Evolutionary conservation across 2,329 filamentous ascomycete species (phyloP).

Genomic region (Fusarium equiseti): DNA sequence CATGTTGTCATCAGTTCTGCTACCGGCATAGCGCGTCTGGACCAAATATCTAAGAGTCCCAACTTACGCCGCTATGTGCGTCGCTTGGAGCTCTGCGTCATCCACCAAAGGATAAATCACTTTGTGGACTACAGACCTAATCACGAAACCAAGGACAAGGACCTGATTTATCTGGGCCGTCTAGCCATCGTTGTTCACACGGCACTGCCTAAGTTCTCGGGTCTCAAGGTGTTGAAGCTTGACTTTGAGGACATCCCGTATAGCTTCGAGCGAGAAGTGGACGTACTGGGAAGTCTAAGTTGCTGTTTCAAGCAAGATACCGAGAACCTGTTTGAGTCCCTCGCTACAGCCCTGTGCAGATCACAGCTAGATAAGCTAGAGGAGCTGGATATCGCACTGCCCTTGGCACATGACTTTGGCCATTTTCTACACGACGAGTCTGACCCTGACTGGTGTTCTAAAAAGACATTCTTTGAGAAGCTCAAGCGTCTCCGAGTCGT

Average conservation of each 20-base stretch:
- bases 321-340: background rate
- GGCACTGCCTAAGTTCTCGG: background rate
- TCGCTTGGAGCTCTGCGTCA: background rate
- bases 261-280: background rate
- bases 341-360: background rate
- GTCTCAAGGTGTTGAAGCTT: background rate
- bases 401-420: background rate
- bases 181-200: background rate
- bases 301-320: background rate
- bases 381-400: background rate
- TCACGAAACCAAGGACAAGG: background rate
- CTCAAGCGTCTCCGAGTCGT: constrained; percentile 1
- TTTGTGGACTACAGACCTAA: background rate
- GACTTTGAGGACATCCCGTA: background rate
- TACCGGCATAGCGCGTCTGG: background rate
- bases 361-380: background rate
- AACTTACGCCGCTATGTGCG: background rate
- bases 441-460: background rate
- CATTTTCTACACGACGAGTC: background rate
- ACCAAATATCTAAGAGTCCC: background rate
- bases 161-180: background rate
- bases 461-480: background rate
- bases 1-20: background rate
- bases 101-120: background rate
- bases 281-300: background rate